Conservation (phyloP, 495 filamentous ascomycete genomes). For the Penicillium lagena region DNA sequence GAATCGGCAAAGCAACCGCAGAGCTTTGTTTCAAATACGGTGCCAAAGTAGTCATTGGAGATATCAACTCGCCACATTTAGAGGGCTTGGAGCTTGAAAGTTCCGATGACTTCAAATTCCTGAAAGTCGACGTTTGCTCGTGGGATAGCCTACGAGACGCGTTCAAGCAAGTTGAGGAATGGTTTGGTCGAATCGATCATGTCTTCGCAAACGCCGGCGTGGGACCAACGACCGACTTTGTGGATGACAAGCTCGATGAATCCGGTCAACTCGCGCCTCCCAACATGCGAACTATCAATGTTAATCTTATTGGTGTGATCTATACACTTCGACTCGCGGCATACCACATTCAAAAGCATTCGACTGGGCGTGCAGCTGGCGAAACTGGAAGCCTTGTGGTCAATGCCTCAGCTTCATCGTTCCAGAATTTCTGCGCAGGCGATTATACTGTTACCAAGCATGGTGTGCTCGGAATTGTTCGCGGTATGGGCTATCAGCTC, state of each 20-base stretch:
- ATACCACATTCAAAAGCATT: slow-evolving; percentile 28
- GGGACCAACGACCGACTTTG: slow-evolving; percentile 27
- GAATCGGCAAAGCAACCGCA: slow-evolving; percentile 42
- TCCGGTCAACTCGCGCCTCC: slow-evolving; percentile 37
- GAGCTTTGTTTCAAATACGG: slow-evolving; percentile 36
- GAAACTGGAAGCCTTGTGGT: slow-evolving; percentile 30
- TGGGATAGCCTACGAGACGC: slow-evolving; percentile 34
- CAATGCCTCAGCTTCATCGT: slow-evolving; percentile 28
- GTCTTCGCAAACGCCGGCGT: slow-evolving; percentile 47
- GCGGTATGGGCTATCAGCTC: slow-evolving; percentile 15
- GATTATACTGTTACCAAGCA: slow-evolving; percentile 38
- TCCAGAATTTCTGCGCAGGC: slow-evolving; percentile 27
- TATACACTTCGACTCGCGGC: slow-evolving; percentile 32
- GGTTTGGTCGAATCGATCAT: slow-evolving; percentile 40
- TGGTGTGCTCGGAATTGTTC: slow-evolving; percentile 30
- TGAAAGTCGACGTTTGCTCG: slow-evolving; percentile 30
- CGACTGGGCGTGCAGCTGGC: too few species aligned
- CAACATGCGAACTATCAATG: slow-evolving; percentile 26
- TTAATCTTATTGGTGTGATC: slow-evolving; percentile 37
- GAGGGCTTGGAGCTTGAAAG: slow-evolving; percentile 12
- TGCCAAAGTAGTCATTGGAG: slow-evolving; percentile 37
- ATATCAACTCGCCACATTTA: slow-evolving; percentile 23
- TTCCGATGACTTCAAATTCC: slow-evolving; percentile 24
- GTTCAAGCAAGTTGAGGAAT: slow-evolving; percentile 30
- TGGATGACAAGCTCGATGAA: slow-evolving; percentile 32